Conservation (phyloP, 441 rosid genomes). For the Daphne laureola region DNA sequence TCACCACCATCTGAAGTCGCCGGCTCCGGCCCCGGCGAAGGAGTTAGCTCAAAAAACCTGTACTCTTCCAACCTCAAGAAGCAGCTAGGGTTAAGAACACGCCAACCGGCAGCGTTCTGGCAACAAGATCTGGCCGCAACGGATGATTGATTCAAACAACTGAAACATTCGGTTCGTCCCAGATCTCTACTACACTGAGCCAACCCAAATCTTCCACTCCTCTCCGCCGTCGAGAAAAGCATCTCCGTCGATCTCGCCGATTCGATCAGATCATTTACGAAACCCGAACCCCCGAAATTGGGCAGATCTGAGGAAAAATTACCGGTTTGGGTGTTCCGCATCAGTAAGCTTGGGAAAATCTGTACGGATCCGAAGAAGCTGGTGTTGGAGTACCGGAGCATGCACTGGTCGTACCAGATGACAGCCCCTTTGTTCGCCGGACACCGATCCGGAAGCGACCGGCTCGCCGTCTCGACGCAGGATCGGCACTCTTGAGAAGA, state of each 20-base stretch:
- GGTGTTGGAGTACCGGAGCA: conserved; percentile 25
- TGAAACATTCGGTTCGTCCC: conserved; percentile 7
- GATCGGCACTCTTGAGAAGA: conserved; percentile 6
- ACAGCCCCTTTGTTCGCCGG: conserved; percentile 21
- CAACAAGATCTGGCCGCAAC: conserved; percentile 1
- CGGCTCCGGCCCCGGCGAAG: neutral
- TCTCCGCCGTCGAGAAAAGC: conserved; percentile 16
- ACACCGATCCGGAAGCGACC: conserved; percentile 14
- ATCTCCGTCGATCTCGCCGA: neutral
- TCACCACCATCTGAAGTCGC: conserved; percentile 5
- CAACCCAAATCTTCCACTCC: conserved; percentile 17
- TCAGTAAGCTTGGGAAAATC: fast-evolving
- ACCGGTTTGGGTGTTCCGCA: conserved; percentile 16
- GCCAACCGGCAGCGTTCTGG: conserved; percentile 25
- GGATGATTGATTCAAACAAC: conserved; percentile 14
- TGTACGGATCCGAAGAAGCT: conserved; percentile 16
- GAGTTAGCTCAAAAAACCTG: conserved; percentile 6
- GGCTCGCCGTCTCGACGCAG: conserved; percentile 26
- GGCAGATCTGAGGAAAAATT: conserved; percentile 12
- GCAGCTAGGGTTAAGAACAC: conserved; percentile 29
- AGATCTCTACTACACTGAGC: conserved; percentile 32
- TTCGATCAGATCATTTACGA: conserved; percentile 12
- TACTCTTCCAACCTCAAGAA: conserved; percentile 21
- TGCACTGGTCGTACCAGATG: conserved; percentile 42
- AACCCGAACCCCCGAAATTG: conserved; percentile 11